These are phyloP conservation scores for Brasenia schreberi DNA, from an alignment of 164 flowering plant species.

Conservation along the genomic window DNA sequence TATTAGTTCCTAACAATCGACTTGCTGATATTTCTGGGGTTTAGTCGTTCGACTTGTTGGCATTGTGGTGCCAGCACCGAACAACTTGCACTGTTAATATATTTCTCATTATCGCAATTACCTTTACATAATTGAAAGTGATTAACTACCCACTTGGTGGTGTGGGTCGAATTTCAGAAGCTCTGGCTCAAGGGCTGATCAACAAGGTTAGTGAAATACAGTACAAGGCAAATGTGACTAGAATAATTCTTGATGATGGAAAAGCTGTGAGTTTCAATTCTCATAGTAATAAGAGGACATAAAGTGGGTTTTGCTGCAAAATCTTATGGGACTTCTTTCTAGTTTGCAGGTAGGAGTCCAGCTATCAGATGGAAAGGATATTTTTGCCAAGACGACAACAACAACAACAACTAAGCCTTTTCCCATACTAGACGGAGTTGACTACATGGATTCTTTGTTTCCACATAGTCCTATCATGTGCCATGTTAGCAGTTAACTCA, in stretches of 20 bases:
- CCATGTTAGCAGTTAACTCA: too few relatives aligned
- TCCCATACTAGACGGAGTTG: too few relatives aligned
- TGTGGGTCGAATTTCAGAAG: conserved; percentile 90
- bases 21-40: too few relatives aligned
- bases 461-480: too few relatives aligned
- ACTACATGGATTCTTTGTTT: too few relatives aligned
- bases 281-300: neutral
- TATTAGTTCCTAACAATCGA: too few relatives aligned
- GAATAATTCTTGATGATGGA: conserved; percentile 53
- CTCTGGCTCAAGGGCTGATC: conserved; percentile 74
- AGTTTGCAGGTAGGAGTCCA: conserved; percentile 71
- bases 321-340: conserved; percentile 1
- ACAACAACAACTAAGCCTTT: conserved; percentile 98
- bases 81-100: too few relatives aligned
- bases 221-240: conserved; percentile 82
- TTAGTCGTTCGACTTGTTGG: too few relatives aligned
- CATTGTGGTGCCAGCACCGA: too few relatives aligned
- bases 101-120: too few relatives aligned
- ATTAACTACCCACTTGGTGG: conserved; percentile 98
- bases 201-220: conserved; percentile 72
- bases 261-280: conserved; percentile 65
- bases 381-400: conserved; percentile 64
- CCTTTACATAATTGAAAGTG: too few relatives aligned
- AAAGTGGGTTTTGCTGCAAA: too few relatives aligned
- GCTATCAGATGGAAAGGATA: conserved; percentile 82